Evolutionary conservation across 2,329 filamentous ascomycete species (phyloP), one percentile per base, ranked within the genome.

Genomic region (Clarireedia paspali): DNA sequence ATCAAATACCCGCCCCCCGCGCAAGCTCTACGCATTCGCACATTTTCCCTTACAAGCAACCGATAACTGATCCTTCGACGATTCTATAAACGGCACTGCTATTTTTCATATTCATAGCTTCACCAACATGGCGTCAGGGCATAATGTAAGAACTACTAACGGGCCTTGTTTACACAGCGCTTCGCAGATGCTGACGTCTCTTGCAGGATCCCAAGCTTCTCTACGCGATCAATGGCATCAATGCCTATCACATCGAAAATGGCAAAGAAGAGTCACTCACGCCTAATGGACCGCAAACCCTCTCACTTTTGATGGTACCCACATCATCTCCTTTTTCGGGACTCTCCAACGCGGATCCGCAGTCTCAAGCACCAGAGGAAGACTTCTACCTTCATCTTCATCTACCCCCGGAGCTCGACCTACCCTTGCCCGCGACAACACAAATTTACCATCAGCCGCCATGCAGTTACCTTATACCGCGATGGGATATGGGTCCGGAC

Each of bases 381-480:
- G 94, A 97, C 76, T 97, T 96, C 75, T 97, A 97, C 71, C 83
- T 99, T 5, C 92, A 97, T 71, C 82, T 99, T 24, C 91, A 96
- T 67, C 83, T 97, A 9, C 91, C 92, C 14, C 92, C 92, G 20
- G 92, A 96, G 77, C 83, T 99, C 64, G 92, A 97, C 66, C 82
- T 97, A 5, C 89, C 94, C 5, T 79, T 97, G 14, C 94, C 94
- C 12, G 92, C 92, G 17, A 97, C 91, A 0, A 97, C 94, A 0
- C 92, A 97, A 71, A 94, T 99, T 70, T 97, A 96, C 74, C 91
- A 96, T 71, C 90, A 97, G 73, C 91, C 91, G 6, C 92, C 92
- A 0, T 84, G 80, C 61, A 95, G 89, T 75, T 97, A 97, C 69
- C 78, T 97, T 47, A 96, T 99, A 60, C 94, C 94, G 15, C 85